Percentiles rank a stretch among this genome's conserved stretches.
These are phyloP conservation scores for Penicillium maclennaniae DNA, from an alignment of 495 filamentous ascomycete species.

Conservation along the genomic window DNA sequence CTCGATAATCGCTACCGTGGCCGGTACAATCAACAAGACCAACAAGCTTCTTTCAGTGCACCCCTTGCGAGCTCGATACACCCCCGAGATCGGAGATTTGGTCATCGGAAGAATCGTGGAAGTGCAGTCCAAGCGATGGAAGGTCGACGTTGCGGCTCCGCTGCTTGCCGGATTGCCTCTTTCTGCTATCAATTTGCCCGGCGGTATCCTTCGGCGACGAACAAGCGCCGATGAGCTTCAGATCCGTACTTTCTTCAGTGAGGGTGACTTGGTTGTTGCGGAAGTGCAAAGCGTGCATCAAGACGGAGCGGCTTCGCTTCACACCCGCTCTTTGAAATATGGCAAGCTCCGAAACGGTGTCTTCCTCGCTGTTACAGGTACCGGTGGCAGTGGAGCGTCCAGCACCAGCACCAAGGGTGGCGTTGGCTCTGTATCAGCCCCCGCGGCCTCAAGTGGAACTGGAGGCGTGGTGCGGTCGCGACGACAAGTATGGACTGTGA, in stretches of 20 bases:
- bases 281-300: slow-evolving; percentile 82
- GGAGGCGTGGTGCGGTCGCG: slow-evolving; percentile 74
- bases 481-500: slow-evolving; percentile 81
- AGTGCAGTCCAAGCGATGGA: slow-evolving; percentile 87
- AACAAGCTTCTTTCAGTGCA: slow-evolving; percentile 93
- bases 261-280: slow-evolving; percentile 85
- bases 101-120: slow-evolving; percentile 91
- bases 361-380: slow-evolving; percentile 75
- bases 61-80: slow-evolving; percentile 89
- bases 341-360: slow-evolving; percentile 91
- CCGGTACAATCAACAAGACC: slow-evolving; percentile 80
- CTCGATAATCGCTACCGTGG: slow-evolving; percentile 79
- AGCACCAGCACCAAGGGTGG: slow-evolving; percentile 33
- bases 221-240: slow-evolving; percentile 94
- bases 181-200: slow-evolving; percentile 87
- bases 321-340: slow-evolving; percentile 87
- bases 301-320: slow-evolving; percentile 79
- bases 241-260: slow-evolving; percentile 86
- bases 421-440: slow-evolving; percentile 20
- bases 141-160: slow-evolving; percentile 83
- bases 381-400: slow-evolving; percentile 63
- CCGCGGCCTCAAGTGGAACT: slow-evolving; percentile 20
- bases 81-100: slow-evolving; percentile 90
- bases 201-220: slow-evolving; percentile 83
- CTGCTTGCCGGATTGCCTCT: slow-evolving; percentile 80